phyloP scores from a whole-genome alignment of 768 basidiomycete species.

The Rhizopogon salebrosus region DNA sequence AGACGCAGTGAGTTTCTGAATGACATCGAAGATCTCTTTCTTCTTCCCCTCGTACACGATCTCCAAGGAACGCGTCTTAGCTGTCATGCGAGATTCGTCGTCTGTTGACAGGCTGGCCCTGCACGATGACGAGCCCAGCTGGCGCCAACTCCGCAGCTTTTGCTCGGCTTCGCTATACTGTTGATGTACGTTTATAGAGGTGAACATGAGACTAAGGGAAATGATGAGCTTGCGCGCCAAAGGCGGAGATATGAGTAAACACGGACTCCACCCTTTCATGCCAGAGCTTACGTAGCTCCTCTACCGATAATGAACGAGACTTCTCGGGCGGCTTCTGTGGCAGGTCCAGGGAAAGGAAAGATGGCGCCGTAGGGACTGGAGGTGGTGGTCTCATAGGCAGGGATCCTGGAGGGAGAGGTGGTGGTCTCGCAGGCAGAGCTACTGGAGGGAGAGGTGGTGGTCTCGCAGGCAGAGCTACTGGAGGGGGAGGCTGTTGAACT shows the following conservation, averaged over 20 bases:
- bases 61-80: slow-evolving; percentile 20
- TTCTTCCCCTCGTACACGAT: slow-evolving; percentile 24
- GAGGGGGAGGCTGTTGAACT: too few relatives aligned
- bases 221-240: background rate
- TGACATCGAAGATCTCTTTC: slow-evolving; percentile 23
- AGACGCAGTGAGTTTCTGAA: slow-evolving; percentile 27
- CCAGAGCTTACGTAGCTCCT: slow-evolving; percentile 35
- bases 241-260: background rate
- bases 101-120: slow-evolving; percentile 20
- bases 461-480: background rate
- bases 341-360: background rate
- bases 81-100: slow-evolving; percentile 16
- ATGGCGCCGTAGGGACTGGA: slow-evolving; percentile 16
- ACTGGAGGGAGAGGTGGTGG: slow-evolving; percentile 12
- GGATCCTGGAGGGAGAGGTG: slow-evolving; percentile 10
- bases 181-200: slow-evolving; percentile 28
- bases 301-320: slow-evolving; percentile 15
- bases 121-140: slow-evolving; percentile 20
- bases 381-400: slow-evolving; percentile 7
- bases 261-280: slow-evolving; percentile 36
- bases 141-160: slow-evolving; percentile 24
- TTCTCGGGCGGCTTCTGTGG: background rate
- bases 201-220: slow-evolving; percentile 29
- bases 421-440: background rate
- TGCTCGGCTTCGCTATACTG: slow-evolving; percentile 28